Conservation (phyloP, 306 rosid genomes). For the Chamaecrista fasciculata region DNA sequence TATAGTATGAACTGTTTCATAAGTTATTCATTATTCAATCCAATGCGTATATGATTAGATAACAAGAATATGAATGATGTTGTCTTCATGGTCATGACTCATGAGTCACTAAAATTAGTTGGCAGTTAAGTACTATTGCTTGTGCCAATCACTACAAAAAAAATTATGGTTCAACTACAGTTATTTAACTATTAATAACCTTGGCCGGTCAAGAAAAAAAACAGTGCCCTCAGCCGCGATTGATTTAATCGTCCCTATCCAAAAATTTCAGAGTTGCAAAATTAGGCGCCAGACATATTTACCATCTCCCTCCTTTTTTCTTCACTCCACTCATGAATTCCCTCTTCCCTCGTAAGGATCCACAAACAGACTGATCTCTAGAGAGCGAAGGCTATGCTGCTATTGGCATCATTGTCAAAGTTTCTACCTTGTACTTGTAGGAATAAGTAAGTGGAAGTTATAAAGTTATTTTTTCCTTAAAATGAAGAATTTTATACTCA, state of each 20-base stretch:
- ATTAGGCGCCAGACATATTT: too few species aligned
- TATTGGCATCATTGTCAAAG: constrained; percentile 82
- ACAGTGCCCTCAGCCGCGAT: too few species aligned
- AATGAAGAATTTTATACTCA: not conserved
- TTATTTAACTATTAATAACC: too few species aligned
- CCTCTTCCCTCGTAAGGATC: constrained; percentile 71
- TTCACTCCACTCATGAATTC: too few species aligned
- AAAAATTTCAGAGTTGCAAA: too few species aligned
- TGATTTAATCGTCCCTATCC: too few species aligned
- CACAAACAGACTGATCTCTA: constrained; percentile 88
- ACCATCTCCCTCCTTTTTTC: too few species aligned
- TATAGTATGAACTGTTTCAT: not conserved
- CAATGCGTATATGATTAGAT: too few species aligned
- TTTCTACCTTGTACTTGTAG: constrained; percentile 88
- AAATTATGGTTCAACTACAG: too few species aligned
- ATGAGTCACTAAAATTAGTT: not conserved
- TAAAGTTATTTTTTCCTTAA: not conserved
- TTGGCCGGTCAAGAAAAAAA: too few species aligned
- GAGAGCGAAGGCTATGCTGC: constrained; percentile 84
- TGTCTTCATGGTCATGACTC: not conserved
- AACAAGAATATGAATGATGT: too few species aligned
- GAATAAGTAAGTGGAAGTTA: constrained; percentile 63
- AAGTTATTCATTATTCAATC: not conserved
- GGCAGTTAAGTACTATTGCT: not conserved
- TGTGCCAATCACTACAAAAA: too few species aligned